Percentiles rank a stretch among this genome's conserved stretches.
Evolutionary conservation across 371 early-diverging fungal species (phyloP).

Genomic region (Saksenaea oblongispora): DNA sequence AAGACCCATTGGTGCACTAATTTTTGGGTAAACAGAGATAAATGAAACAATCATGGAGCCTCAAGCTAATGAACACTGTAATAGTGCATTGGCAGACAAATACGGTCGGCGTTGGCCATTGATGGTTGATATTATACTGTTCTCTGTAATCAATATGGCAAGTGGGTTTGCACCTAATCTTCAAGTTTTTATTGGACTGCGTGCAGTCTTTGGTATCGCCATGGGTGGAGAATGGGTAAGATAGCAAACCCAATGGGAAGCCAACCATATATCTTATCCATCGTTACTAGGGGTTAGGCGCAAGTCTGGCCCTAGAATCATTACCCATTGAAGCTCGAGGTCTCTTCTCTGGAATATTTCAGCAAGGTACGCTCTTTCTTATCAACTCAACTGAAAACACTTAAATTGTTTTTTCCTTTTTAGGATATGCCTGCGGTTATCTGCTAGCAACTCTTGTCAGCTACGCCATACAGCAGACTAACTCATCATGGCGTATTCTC

Average conservation of each 20-base stretch:
- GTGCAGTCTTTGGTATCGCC: slow-evolving; percentile 59
- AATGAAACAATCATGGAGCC: background rate
- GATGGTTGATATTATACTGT: slow-evolving; percentile 66
- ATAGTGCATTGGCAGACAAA: slow-evolving; percentile 58
- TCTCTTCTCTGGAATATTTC: slow-evolving; percentile 74
- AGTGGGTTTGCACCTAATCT: slow-evolving; percentile 70
- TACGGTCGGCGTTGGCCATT: slow-evolving; percentile 73
- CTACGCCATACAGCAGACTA: slow-evolving; percentile 47
- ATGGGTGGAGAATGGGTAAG: slow-evolving; percentile 77
- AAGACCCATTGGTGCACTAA: slow-evolving; percentile 69
- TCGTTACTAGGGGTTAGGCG: slow-evolving; percentile 59
- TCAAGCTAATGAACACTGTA: background rate
- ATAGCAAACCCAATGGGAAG: background rate
- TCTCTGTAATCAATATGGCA: slow-evolving; percentile 64
- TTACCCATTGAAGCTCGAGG: slow-evolving; percentile 69
- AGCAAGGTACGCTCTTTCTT: slow-evolving; percentile 42
- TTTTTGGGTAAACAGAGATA: slow-evolving; percentile 57
- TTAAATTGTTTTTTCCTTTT: background rate
- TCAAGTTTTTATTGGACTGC: slow-evolving; percentile 30
- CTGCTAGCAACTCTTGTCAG: slow-evolving; percentile 64
- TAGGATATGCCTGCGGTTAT: slow-evolving; percentile 67
- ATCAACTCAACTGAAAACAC: background rate
- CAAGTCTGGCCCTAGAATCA: slow-evolving; percentile 70
- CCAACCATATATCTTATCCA: background rate
- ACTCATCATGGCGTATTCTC: slow-evolving; percentile 67